phyloP scores from a whole-genome alignment of 176 grass and related monocot genomes.

The Musa schizocarpa region DNA sequence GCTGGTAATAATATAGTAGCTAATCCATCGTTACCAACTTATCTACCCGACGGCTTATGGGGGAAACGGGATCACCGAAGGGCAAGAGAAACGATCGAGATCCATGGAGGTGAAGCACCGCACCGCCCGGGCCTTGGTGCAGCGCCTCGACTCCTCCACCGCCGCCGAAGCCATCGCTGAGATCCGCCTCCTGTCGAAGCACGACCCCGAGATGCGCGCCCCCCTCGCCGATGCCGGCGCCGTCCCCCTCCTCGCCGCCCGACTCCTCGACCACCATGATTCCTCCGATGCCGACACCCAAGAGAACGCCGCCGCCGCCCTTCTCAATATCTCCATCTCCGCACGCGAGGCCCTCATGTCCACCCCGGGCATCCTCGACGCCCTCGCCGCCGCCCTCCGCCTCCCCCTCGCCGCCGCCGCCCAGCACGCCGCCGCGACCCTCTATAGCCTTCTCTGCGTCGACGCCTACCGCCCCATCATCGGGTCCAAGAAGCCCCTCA shows the following conservation, averaged over 20 bases:
- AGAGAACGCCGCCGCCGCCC: slow-evolving; percentile 73
- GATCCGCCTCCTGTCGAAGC: slow-evolving; percentile 56
- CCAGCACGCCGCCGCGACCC: slow-evolving; percentile 67
- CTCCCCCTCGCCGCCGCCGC: slow-evolving; percentile 21
- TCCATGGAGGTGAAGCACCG: slow-evolving; percentile 60
- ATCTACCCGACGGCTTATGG: too few species aligned
- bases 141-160: slow-evolving; percentile 32
- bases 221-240: slow-evolving; percentile 50
- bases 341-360: slow-evolving; percentile 60
- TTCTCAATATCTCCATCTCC: slow-evolving; percentile 84
- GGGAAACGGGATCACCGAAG: not conserved
- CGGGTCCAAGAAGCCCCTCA: slow-evolving; percentile 35
- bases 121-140: slow-evolving; percentile 48
- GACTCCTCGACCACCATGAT: slow-evolving; percentile 22
- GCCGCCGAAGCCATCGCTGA: slow-evolving; percentile 39
- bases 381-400: slow-evolving; percentile 47
- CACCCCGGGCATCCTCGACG: slow-evolving; percentile 51
- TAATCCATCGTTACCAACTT: too few species aligned
- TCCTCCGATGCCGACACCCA: slow-evolving; percentile 8
- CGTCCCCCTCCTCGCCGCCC: slow-evolving; percentile 44
- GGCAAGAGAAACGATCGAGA: not conserved
- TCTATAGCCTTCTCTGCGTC: slow-evolving; percentile 71
- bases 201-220: slow-evolving; percentile 48
- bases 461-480: slow-evolving; percentile 54
- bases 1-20: too few species aligned